Evolutionary conservation across 2,329 filamentous ascomycete genomes (phyloP), one percentile per base, ranked within the genome.

Genomic region (Fusarium equiseti): DNA sequence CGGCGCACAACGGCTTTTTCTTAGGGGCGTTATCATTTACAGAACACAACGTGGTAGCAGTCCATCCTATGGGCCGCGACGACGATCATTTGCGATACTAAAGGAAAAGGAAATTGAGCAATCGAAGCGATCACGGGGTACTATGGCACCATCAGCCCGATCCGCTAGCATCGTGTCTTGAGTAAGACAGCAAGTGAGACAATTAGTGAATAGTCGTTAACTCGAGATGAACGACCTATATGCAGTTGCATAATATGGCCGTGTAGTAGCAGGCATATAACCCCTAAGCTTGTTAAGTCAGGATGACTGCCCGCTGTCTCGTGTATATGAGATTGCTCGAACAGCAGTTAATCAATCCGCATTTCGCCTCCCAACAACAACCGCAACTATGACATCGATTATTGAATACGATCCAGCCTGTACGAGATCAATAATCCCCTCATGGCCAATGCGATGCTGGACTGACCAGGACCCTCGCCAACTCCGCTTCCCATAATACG

Each of bases 381-480:
- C 24, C 32, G 24, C 50, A 42, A 24, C 35, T 52, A 52, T 52
- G 35, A 20, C 35, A 29, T 27, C 7, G 18, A 29, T 52, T 42
- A 42, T 52, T 27, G 50, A 52, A 42, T 52, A 42, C 18, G 35
- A 52, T 52, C n/a, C 32, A n/a, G 46, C 48, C 40, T 38, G 35
- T 48, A 51, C 31, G 12, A 56, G 43, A 46, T 40, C 58, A 53
- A 56, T 61, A 71, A 72, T 70, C 52, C 49, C 68, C 68, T 69
- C 68, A 72, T 72, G 59, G 59, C 55, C 59, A 68, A 65, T 69
- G 68, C 68, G 55, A 61, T 56, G 45, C 53, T 49, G 35, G 40
- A 31, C 53, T 53, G 65, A 46, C 52, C 53, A 53, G 59, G 68
- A 51, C 60, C 56, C 45, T 56, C 70, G 64, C 58, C 52, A 51